Evolutionary conservation across 192 early-diverging fungal species (phyloP), one percentile per base, ranked within the genome.

Genomic region (Coemansia sp.): DNA sequence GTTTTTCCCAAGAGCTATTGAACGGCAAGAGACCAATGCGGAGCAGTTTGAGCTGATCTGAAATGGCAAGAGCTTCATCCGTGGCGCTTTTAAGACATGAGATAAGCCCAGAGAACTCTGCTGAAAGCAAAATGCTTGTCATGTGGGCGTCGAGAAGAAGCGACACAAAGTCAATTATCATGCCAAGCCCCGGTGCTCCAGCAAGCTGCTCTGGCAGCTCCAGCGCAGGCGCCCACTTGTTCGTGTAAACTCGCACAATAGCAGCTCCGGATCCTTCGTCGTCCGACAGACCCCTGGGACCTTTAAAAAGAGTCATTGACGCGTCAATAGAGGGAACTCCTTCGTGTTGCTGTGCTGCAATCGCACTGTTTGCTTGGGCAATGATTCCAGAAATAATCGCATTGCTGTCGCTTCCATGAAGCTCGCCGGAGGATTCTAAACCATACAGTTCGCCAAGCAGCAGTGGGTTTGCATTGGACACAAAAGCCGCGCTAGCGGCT

Each of bases 1-100:
- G 75, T 26, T 69, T 72, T 59, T 83, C 69, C 75, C 76, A 83
- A 3, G 67, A 47, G 41, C 64, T 61, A 54, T 83, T 57, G 69
- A 83, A 83, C 18, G 80, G 80, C 19, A 74, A 37, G 39, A 83
- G 69, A 15, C 80, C 75, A 8, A 70, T 54, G 19, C 75, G 71
- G 56, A 83, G 69, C 9, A 71, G 68, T 59, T 68, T 73, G 60
- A 83, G 75, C 66, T 83, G 80, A 16, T 83, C 80, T 11, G 80
- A 83, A 16, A 83, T 68, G n/a, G 71, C 50, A 56, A 83, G 68
- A 1, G 80, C 80, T 39, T 50, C 48, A 49, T 77, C 68, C 18
- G 72, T 63, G 11, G 75, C 80, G 13, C 57, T 56, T 19, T 69
- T 72, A 37, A 83, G 75, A 57, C 76, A 65, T n/a, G 62, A 59